These are phyloP conservation scores for Puccinia hordei DNA, from an alignment of 1,284 basidiomycete genomes.

Conservation along the genomic window DNA sequence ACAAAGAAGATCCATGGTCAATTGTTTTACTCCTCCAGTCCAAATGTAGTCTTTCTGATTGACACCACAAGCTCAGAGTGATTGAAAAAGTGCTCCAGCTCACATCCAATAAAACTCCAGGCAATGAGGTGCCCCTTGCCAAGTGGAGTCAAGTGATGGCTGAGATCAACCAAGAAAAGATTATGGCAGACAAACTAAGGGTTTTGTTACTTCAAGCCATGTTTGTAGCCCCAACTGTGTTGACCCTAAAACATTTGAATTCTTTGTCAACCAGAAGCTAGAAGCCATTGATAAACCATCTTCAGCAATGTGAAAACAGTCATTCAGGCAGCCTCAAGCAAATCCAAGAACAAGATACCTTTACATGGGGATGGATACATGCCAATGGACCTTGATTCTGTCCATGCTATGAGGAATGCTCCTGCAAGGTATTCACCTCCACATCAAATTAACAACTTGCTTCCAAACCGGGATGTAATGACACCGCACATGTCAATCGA, in stretches of 20 bases:
- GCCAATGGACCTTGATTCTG: not conserved
- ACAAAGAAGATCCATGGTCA: no score
- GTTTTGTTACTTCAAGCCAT: not conserved
- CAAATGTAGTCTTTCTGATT: no score
- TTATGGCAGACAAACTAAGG: not conserved
- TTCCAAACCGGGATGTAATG: conserved; percentile 58
- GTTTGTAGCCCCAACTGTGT: not conserved
- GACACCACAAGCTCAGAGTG: no score
- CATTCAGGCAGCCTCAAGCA: not conserved
- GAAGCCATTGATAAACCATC: not conserved
- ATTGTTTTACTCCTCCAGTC: no score
- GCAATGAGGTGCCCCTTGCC: no score
- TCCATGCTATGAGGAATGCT: not conserved
- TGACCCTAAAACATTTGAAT: conserved; percentile 9
- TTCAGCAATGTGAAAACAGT: not conserved
- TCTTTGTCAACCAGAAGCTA: not conserved
- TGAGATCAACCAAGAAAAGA: no score
- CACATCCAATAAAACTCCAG: no score
- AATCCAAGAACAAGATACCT: not conserved
- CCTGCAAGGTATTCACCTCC: no score
- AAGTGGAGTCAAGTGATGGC: no score
- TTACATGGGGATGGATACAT: no score
- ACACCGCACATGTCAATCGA: conserved; percentile 61
- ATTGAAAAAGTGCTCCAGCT: no score
- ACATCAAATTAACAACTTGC: conserved; percentile 39